phyloP scores from a whole-genome alignment of 345 rosid species.

The Cardamine occulta region DNA sequence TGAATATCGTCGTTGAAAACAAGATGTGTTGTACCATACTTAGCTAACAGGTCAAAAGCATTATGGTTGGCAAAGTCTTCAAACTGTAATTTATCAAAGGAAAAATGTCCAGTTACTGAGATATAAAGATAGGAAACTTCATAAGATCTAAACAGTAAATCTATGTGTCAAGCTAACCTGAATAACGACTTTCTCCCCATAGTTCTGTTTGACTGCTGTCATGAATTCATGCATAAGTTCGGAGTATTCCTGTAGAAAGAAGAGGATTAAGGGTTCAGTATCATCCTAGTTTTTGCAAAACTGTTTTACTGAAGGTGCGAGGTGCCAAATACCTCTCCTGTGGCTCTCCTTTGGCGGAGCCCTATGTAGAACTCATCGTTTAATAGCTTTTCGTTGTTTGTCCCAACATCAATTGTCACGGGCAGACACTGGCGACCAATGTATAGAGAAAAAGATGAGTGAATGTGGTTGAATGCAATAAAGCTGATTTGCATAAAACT shows the following conservation, averaged over 20 bases:
- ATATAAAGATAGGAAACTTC: background rate
- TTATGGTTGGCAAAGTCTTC: slow-evolving; percentile 99
- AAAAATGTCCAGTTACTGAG: slow-evolving; percentile 1
- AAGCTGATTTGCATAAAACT: slow-evolving; percentile 15
- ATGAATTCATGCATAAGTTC: slow-evolving; percentile 94
- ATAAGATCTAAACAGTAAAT: slow-evolving; percentile 7
- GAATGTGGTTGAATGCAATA: slow-evolving; percentile 10
- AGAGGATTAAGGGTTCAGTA: slow-evolving; percentile 22
- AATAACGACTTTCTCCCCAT: slow-evolving; percentile 92
- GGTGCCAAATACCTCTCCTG: slow-evolving; percentile 70
- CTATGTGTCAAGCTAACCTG: slow-evolving; percentile 59
- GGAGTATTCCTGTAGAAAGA: slow-evolving; percentile 73
- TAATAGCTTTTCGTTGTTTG: slow-evolving; percentile 85
- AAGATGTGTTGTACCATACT: slow-evolving; percentile 91
- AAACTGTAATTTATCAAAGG: slow-evolving; percentile 58
- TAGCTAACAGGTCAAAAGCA: slow-evolving; percentile 87
- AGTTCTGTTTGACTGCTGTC: slow-evolving; percentile 90
- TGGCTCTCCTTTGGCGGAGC: slow-evolving; percentile 91
- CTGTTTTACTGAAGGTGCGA: slow-evolving; percentile 34
- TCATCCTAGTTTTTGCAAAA: slow-evolving; percentile 13
- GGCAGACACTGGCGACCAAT: slow-evolving; percentile 80
- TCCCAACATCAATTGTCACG: slow-evolving; percentile 95
- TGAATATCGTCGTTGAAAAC: slow-evolving; percentile 99
- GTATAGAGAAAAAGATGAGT: slow-evolving; percentile 4
- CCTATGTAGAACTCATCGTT: slow-evolving; percentile 97